A percentile compares a stretch with the other conserved stretches of the same genome.
These are phyloP conservation scores for Sporothrix inflata DNA, from an alignment of 2,329 filamentous ascomycete species.

Conservation along the genomic window DNA sequence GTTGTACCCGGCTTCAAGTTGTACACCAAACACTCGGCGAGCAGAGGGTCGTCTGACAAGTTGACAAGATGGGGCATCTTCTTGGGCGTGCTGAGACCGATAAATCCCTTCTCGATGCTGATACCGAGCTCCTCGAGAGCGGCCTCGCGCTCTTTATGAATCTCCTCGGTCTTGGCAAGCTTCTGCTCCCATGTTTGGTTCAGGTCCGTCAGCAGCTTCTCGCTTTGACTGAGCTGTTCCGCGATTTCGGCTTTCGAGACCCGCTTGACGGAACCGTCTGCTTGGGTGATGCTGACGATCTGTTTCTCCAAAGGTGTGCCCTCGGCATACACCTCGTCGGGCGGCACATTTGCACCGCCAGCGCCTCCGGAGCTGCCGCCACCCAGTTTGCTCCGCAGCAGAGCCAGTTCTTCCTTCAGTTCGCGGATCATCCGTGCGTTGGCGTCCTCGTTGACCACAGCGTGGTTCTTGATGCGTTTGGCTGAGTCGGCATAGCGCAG, in stretches of 20 bases:
- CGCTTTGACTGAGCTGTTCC: conserved; percentile 92
- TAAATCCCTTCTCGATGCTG: conserved; percentile 97
- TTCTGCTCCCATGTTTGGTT: conserved; percentile 99
- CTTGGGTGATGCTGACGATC: conserved; percentile 87
- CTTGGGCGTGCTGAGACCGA: conserved; percentile 93
- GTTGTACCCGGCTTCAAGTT: conserved; percentile 96
- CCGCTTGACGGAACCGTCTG: conserved; percentile 87
- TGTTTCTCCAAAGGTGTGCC: conserved; percentile 93
- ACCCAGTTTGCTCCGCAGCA: conserved; percentile 83
- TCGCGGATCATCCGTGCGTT: conserved; percentile 99
- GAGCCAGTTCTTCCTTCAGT: conserved; percentile 88
- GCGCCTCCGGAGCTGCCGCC: conserved; percentile 47
- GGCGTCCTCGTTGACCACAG: conserved; percentile 97
- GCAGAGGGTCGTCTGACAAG: conserved; percentile 87
- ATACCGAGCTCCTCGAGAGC: conserved; percentile 96
- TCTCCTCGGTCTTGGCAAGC: conserved; percentile 89
- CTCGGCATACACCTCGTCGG: conserved; percentile 85
- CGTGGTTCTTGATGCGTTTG: conserved; percentile 99
- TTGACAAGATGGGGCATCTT: conserved; percentile 99
- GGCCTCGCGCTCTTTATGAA: conserved; percentile 95
- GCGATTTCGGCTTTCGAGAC: conserved; percentile 98
- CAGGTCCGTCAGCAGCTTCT: conserved; percentile 92
- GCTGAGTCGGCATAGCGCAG: conserved; percentile 95
- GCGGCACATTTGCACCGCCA: conserved; percentile 52
- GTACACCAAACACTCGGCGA: conserved; percentile 96